Evolutionary conservation across 768 basidiomycete genomes (phyloP), one percentile per base, ranked within the genome.

Genomic region (Saitozyma podzolica): DNA sequence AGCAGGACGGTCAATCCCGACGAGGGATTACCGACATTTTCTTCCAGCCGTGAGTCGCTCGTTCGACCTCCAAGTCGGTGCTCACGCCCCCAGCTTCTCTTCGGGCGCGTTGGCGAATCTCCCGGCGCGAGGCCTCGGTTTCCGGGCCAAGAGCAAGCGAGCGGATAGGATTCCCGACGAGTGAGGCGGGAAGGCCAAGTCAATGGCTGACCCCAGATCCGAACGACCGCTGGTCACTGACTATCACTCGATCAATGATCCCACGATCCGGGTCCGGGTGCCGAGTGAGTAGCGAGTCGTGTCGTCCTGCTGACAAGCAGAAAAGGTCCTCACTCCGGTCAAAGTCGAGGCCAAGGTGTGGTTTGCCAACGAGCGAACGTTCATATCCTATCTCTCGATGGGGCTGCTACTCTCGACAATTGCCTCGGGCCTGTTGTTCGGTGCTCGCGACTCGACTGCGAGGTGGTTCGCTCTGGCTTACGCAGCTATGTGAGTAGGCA

Each of bases 261-360:
- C 70, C 9, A 60, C 58, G 7, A 63, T 76, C 20, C 61, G 45
- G 0, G 48, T 76, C 42, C 55, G 75, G 13, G 62, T 79, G 7
- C 78, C 78, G 0, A 77, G 73, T 77, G 52, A 40, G 73, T 68
- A 13, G 5, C 13, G n/a, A 13, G 29, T 20, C 13, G 42, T 13
- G 42, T 52, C 45, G 29, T 29, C 20, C 40, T 19, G 37, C 56
- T 58, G 42, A 66, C 43, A 50, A 56, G 70, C 58, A 77, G 76
- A 77, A 45, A 79, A 79, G 56, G 64, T 75, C 8, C 56, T 61
- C 2, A 80, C 75, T 5, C 74, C 77, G 0, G 83, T 97, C 70
- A 89, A 87, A 66, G 92, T 97, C 16, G 93, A 97, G 76, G 88
- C 87, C 19, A 97, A 97, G 74, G 93, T 97, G 53, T 97, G 94